These are phyloP conservation scores for Neurospora sp. DNA, from an alignment of 495 filamentous ascomycete genomes.

Conservation along the genomic window DNA sequence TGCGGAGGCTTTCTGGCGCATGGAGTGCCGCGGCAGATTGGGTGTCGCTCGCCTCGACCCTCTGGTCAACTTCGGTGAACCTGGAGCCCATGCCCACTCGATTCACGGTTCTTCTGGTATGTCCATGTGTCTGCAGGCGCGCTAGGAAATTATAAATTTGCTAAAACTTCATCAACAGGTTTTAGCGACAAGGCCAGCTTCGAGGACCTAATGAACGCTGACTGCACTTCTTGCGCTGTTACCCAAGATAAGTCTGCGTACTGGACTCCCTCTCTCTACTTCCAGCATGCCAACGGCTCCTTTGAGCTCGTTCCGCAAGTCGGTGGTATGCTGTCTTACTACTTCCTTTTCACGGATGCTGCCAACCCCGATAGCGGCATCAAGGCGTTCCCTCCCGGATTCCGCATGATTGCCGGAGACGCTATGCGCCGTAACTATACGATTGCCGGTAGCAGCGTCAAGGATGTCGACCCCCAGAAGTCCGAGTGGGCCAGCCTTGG, in stretches of 20 bases:
- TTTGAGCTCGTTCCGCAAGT: slow-evolving; percentile 41
- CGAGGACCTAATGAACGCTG: slow-evolving; percentile 38
- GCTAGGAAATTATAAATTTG: background rate
- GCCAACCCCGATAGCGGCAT: slow-evolving; percentile 39
- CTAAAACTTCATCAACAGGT: slow-evolving; percentile 20
- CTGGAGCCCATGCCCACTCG: slow-evolving; percentile 61
- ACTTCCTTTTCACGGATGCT: slow-evolving; percentile 49
- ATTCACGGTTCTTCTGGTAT: slow-evolving; percentile 57
- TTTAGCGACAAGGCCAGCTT: slow-evolving; percentile 38
- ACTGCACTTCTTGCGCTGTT: slow-evolving; percentile 56
- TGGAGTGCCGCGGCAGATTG: slow-evolving; percentile 61
- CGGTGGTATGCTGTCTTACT: slow-evolving; percentile 64
- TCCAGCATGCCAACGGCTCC: slow-evolving; percentile 36
- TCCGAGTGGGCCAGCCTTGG: slow-evolving; percentile 51
- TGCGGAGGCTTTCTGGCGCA: slow-evolving; percentile 72
- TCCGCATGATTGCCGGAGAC: slow-evolving; percentile 83
- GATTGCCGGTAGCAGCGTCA: slow-evolving; percentile 33
- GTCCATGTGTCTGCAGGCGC: slow-evolving; percentile 5
- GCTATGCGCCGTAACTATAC: slow-evolving; percentile 57
- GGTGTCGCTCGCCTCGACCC: slow-evolving; percentile 65
- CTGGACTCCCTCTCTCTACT: slow-evolving; percentile 58
- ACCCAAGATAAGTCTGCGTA: slow-evolving; percentile 57
- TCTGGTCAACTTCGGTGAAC: slow-evolving; percentile 46
- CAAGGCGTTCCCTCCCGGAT: slow-evolving; percentile 64
- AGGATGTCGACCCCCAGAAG: slow-evolving; percentile 58